A percentile compares a stretch with the other conserved stretches of the same genome.
Evolutionary conservation across 371 early-diverging fungal species (phyloP).

Genomic region (Mortierella sp.): DNA sequence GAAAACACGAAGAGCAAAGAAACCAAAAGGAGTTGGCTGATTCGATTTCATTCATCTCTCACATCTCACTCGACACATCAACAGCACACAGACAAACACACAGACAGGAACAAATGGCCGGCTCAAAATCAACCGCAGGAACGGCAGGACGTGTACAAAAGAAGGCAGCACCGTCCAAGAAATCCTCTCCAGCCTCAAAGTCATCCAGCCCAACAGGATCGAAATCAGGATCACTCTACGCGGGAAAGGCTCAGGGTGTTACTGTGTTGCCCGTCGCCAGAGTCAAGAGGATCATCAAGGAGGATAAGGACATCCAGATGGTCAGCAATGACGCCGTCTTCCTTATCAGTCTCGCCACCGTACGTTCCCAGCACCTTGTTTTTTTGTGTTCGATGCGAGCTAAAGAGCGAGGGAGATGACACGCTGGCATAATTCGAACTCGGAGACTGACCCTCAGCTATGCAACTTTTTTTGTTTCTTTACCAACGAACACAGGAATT

Average conservation of each 20-base stretch:
- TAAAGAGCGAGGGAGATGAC: too few relatives aligned
- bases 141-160: constrained; percentile 42
- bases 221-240: constrained; percentile 23
- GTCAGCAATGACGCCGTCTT: constrained; percentile 84
- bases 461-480: not conserved
- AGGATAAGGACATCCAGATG: constrained; percentile 81
- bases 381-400: not conserved
- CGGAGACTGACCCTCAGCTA: not conserved
- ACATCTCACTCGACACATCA: not conserved
- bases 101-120: constrained; percentile 25
- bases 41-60: not conserved
- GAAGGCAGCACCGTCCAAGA: constrained; percentile 22
- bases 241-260: constrained; percentile 61
- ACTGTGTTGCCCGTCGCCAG: constrained; percentile 80
- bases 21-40: too few relatives aligned
- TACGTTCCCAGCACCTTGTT: constrained; percentile 48
- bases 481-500: constrained; percentile 67
- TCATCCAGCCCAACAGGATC: constrained; percentile 5
- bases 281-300: constrained; percentile 86
- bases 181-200: constrained; percentile 12
- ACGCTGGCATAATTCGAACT: too few relatives aligned
- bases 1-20: not conserved
- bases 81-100: not conserved
- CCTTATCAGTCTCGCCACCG: constrained; percentile 82
- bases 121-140: constrained; percentile 28